A percentile compares a stretch with the other conserved stretches of the same genome.
These are phyloP conservation scores for Colletotrichum coccodes DNA, from an alignment of 2,329 filamentous ascomycete genomes.

Conservation along the genomic window DNA sequence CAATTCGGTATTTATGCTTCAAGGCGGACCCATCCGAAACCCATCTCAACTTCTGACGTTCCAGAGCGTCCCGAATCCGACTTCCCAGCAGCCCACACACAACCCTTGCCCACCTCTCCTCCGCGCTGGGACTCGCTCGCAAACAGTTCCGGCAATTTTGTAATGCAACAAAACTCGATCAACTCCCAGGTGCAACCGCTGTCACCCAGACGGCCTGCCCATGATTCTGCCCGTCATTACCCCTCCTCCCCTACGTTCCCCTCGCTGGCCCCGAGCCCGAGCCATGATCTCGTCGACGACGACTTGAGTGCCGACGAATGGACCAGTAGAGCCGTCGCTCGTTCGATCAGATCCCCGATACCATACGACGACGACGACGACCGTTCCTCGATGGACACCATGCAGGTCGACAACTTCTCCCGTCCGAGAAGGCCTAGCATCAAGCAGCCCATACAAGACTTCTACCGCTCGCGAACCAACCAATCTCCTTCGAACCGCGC, in stretches of 20 bases:
- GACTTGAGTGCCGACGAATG: constrained; percentile 34
- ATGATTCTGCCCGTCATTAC: constrained; percentile 40
- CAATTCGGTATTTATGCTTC: constrained; percentile 35
- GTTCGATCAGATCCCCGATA: constrained; percentile 34
- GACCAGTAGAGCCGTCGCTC: constrained; percentile 29
- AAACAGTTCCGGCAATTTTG: constrained; percentile 32
- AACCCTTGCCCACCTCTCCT: constrained; percentile 48
- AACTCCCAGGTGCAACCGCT: constrained; percentile 12
- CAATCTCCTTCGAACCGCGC: constrained; percentile 37
- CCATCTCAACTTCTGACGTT: constrained; percentile 31
- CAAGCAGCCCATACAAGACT: constrained; percentile 51
- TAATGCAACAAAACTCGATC: constrained; percentile 25
- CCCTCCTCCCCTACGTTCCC: constrained; percentile 45
- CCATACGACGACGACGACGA: constrained; percentile 38
- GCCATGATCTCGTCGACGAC: constrained; percentile 32
- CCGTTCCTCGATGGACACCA: constrained; percentile 34
- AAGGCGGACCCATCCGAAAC: constrained; percentile 31
- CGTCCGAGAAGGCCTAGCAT: constrained; percentile 66
- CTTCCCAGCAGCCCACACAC: constrained; percentile 36
- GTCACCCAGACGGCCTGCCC: constrained; percentile 38
- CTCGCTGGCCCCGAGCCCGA: constrained; percentile 28
- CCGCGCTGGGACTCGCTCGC: constrained; percentile 58
- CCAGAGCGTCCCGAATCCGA: constrained; percentile 26
- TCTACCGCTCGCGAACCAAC: constrained; percentile 42
- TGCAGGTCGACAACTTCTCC: constrained; percentile 65